A percentile compares a stretch with the other conserved stretches of the same genome.
Conservation (phyloP, 108 stramenopile genomes). For the Cyclotella atomus region DNA sequence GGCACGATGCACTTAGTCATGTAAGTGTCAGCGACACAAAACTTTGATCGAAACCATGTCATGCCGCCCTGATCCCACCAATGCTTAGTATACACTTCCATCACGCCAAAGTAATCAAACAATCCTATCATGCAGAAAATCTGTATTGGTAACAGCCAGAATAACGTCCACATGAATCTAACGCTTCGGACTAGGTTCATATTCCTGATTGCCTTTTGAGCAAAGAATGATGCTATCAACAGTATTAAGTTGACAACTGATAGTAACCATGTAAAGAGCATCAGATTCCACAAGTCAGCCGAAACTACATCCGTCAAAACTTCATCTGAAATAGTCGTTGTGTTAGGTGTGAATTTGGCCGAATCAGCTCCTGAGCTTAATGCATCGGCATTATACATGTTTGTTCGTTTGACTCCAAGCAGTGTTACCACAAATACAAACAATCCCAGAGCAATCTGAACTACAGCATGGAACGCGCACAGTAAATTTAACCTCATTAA, state of each 20-base stretch:
- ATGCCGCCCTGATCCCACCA: slow-evolving; percentile 50
- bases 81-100: slow-evolving; percentile 65
- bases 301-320: slow-evolving; percentile 1
- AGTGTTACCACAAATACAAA: slow-evolving; percentile 43
- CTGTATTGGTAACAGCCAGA: slow-evolving; percentile 63
- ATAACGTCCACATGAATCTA: slow-evolving; percentile 75
- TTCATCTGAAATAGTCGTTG: too few relatives aligned
- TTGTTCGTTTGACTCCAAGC: slow-evolving; percentile 10
- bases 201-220: slow-evolving; percentile 61
- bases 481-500: slow-evolving; percentile 70
- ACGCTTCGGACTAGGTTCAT: slow-evolving; percentile 77
- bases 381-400: slow-evolving; percentile 1
- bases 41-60: slow-evolving; percentile 8
- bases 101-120: slow-evolving; percentile 69
- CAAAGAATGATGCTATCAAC: slow-evolving; percentile 55
- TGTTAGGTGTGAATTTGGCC: too few relatives aligned
- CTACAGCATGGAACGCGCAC: slow-evolving; percentile 56
- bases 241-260: slow-evolving; percentile 56
- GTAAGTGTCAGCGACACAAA: slow-evolving; percentile 59
- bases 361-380: not conserved
- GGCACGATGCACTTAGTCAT: slow-evolving; percentile 68
- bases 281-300: slow-evolving; percentile 50
- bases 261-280: slow-evolving; percentile 46
- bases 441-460: slow-evolving; percentile 51
- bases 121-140: slow-evolving; percentile 50